Evolutionary conservation across 2,329 filamentous ascomycete genomes (phyloP).

Genomic region (Drechslerella dactyloides): DNA sequence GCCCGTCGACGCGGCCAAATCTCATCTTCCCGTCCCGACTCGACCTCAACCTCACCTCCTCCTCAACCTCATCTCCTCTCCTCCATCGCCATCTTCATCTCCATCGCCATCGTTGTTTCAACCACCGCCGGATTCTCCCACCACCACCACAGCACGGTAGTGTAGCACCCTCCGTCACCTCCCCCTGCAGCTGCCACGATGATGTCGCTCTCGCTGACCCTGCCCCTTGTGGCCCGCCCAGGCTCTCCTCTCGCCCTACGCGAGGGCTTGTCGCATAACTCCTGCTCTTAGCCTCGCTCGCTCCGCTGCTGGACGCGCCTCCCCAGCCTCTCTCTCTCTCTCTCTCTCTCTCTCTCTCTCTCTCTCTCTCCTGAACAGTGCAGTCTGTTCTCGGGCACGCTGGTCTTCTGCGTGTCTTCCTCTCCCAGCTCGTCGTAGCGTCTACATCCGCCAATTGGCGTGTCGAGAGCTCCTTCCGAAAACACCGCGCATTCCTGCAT

Average conservation of each 20-base stretch:
- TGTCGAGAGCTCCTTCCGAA: conserved; percentile 33
- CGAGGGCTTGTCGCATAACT: conserved; percentile 3
- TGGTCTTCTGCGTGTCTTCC: no score
- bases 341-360: not conserved
- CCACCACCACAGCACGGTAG: no score
- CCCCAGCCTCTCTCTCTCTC: not conserved
- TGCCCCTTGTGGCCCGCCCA: not conserved
- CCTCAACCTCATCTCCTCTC: conserved; percentile 2
- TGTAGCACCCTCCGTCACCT: no score
- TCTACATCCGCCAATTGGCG: not conserved
- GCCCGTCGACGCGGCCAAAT: no score
- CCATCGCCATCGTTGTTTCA: not conserved
- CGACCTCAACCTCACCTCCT: conserved; percentile 2
- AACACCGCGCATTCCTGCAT: conserved; percentile 24
- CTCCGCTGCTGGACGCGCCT: conserved; percentile 1
- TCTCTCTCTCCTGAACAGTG: no score
- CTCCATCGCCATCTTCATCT: not conserved
- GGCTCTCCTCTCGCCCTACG: not conserved
- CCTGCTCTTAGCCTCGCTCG: not conserved
- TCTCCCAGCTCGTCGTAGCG: not conserved
- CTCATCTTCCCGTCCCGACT: not conserved
- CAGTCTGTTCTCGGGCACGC: no score
- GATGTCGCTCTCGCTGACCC: not conserved
- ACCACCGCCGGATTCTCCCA: no score
- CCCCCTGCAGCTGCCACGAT: not conserved